Evolutionary conservation across 1,139 yeast species (phyloP), one percentile per base, ranked within the genome.

Genomic region (Protomyces pachydermus): DNA sequence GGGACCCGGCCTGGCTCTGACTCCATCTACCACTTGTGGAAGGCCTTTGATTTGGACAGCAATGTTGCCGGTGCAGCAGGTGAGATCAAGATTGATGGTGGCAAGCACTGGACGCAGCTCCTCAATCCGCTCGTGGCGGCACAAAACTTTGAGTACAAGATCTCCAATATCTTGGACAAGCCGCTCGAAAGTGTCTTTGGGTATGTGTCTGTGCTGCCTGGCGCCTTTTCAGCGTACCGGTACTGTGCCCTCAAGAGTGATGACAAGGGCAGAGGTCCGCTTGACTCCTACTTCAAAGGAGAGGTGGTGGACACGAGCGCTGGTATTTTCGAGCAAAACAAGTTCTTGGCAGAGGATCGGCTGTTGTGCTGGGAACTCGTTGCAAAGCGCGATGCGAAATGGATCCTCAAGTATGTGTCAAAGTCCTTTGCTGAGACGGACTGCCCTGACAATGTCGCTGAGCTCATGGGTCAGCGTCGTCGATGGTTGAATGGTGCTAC

Each of bases 401-500:
- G 98, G 98, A 89, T 93, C 32, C 79, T 93, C 71, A 90, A 90
- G 73, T 91, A 91, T 74, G 98, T 93, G 62, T 87, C 88, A 71
- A 88, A 85, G 75, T 97, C 98, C 1, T 87, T 88, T 34, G 98
- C 98, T 70, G 98, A 91, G 74, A 93, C 98, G 0, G 98, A 93
- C 81, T 97, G 93, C 57, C 98, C 98, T 2, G 97, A 91, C 73
- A 80, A 85, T 4, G 80, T 91, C 55, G 83, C 98, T 0, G 98
- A 93, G 74, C 91, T 93, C 73, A 84, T 93, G 66, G 85, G 96
- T 16, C 98, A 93, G 77, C 85, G 98, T 78, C 84, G 98, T 78
- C 85, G 98, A 78, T 93, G 98, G 98, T 83, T 93, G 64, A 93
- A 93, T 74, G 98, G 98, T 77, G 97, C 98, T 0, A 91, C 91